A percentile compares a stretch with the other conserved stretches of the same genome.
phyloP scores from a whole-genome alignment of 208 protist species.

The Leishmania lainsoni region DNA sequence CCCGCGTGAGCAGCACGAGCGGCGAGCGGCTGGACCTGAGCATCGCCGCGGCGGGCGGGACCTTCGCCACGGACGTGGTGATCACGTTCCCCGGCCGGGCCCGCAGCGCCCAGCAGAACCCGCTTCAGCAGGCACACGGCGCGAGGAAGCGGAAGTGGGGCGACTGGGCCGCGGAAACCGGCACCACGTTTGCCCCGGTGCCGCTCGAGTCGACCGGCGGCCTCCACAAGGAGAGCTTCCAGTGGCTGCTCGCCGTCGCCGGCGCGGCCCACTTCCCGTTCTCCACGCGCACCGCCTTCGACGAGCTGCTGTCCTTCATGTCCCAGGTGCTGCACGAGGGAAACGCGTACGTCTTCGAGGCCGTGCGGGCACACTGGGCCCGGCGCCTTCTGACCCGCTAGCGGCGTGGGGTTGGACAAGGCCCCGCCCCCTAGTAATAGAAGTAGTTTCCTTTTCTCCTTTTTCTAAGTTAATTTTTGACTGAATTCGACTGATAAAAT shows the following conservation, averaged over 20 bases:
- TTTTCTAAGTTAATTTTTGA: too few species aligned
- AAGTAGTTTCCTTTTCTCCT: background rate
- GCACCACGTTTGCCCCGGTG: slow-evolving; percentile 27
- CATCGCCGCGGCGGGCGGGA: too few species aligned
- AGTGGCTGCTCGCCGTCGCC: slow-evolving; percentile 24
- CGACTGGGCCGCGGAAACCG: slow-evolving; percentile 18
- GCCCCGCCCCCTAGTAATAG: too few species aligned
- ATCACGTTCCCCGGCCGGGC: slow-evolving; percentile 32
- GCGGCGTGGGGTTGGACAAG: too few species aligned
- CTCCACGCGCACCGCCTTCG: slow-evolving; percentile 18
- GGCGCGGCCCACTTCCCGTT: slow-evolving; percentile 14
- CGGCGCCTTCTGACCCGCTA: background rate
- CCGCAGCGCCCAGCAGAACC: background rate
- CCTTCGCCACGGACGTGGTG: slow-evolving; percentile 31
- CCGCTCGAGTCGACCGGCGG: slow-evolving; percentile 32
- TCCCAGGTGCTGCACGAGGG: background rate
- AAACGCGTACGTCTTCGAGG: background rate
- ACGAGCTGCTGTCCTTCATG: slow-evolving; percentile 2
- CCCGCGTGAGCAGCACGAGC: too few species aligned
- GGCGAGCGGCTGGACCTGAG: too few species aligned
- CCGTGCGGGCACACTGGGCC: background rate
- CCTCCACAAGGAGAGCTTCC: slow-evolving; percentile 21
- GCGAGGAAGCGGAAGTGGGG: slow-evolving; percentile 28
- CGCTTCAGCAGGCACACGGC: slow-evolving; percentile 6
- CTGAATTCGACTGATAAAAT: too few species aligned